These are phyloP conservation scores for Pseudocohnilembus persalinus DNA, from an alignment of 169 alveolate genomes.

Conservation along the genomic window DNA sequence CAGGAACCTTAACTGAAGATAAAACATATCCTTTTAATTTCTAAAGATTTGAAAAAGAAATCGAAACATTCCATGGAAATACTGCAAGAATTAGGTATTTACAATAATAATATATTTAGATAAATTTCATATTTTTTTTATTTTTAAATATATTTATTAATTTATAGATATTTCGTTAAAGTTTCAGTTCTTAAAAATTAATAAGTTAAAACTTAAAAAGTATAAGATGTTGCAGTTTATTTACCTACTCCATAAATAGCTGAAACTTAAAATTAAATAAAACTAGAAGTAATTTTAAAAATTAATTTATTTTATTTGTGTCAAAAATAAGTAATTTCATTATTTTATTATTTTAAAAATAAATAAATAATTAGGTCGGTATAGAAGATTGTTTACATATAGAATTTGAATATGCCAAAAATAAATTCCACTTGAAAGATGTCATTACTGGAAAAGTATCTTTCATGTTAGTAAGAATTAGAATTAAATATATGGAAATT, in stretches of 20 bases:
- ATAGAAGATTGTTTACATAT: constrained; percentile 98
- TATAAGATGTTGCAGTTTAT: constrained; percentile 94
- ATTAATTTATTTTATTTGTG: not conserved
- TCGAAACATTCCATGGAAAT: constrained; percentile 98
- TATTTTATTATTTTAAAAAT: no score
- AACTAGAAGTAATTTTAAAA: constrained; percentile 27
- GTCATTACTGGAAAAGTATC: constrained; percentile 97
- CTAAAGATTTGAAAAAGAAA: constrained; percentile 95
- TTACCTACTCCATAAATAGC: constrained; percentile 36
- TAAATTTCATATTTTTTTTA: no score
- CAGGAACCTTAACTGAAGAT: constrained; percentile 88
- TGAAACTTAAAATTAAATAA: constrained; percentile 38
- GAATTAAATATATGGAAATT: constrained; percentile 98
- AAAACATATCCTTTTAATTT: constrained; percentile 84
- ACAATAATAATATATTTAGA: constrained; percentile 22
- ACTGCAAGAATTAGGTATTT: constrained; percentile 86
- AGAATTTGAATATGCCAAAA: constrained; percentile 94
- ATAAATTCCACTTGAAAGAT: constrained; percentile 96
- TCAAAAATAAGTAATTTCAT: no score
- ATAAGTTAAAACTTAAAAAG: constrained; percentile 87
- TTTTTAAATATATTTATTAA: not conserved
- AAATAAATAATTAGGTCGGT: no score
- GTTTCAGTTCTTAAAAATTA: constrained; percentile 92
- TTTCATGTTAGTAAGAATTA: constrained; percentile 96
- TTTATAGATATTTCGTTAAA: constrained; percentile 86